Evolutionary conservation across 306 rosid genomes (phyloP).

Genomic region (Prunus fruticosa): DNA sequence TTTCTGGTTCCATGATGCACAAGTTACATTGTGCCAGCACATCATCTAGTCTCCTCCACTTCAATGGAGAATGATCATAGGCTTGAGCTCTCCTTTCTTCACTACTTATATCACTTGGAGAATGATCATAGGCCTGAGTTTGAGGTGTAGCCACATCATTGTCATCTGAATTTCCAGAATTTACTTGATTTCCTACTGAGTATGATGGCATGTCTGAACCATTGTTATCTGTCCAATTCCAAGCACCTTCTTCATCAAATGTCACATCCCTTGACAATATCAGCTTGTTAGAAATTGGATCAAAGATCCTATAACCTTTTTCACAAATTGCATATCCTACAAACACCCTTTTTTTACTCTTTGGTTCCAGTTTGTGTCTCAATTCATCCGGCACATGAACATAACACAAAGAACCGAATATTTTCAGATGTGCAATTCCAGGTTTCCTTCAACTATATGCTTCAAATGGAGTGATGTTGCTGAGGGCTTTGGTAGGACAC

Average conservation of each 20-base stretch:
- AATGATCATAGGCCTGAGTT: too few relatives aligned
- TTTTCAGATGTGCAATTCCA: too few relatives aligned
- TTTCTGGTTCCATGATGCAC: not conserved
- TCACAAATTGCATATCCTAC: not conserved
- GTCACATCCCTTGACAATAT: not conserved
- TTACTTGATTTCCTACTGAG: too few relatives aligned
- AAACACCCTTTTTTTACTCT: not conserved
- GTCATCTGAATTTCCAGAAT: too few relatives aligned
- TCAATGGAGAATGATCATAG: not conserved
- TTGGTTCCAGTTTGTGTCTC: not conserved
- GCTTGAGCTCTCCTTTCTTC: not conserved
- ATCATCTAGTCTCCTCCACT: not conserved
- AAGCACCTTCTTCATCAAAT: not conserved
- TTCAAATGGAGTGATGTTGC: too few relatives aligned
- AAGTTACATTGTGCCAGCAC: not conserved
- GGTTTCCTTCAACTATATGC: too few relatives aligned
- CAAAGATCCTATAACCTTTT: not conserved
- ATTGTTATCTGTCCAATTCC: not conserved
- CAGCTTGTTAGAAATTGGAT: too few relatives aligned
- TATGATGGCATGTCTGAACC: too few relatives aligned
- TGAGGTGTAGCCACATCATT: too few relatives aligned
- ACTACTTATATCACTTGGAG: not conserved
- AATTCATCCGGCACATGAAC: too few relatives aligned
- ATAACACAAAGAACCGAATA: too few relatives aligned
- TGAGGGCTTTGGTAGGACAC: too few relatives aligned